These are phyloP conservation scores for Pittosporum tobira DNA, from an alignment of 129 eudicot genomes.

Conservation along the genomic window DNA sequence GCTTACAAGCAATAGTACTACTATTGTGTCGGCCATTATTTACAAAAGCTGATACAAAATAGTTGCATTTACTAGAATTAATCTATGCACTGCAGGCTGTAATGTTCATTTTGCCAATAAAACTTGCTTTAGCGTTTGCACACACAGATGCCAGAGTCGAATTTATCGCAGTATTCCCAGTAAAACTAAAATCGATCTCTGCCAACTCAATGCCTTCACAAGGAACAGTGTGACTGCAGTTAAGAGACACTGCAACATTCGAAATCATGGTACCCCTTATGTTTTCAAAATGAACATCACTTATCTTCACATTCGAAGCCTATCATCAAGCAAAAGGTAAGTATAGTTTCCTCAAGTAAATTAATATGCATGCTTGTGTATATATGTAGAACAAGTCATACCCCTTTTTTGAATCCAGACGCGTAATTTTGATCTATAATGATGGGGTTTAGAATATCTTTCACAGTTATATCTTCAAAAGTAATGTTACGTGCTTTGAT, in stretches of 20 bases:
- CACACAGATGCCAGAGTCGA: too few species aligned
- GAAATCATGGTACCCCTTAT: slow-evolving; percentile 34
- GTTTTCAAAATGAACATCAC: slow-evolving; percentile 41
- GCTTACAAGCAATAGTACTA: too few species aligned
- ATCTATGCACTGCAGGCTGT: too few species aligned
- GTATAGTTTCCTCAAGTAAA: neutral
- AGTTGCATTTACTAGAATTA: too few species aligned
- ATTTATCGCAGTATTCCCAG: too few species aligned
- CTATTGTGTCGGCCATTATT: too few species aligned
- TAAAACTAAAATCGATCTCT: slow-evolving; percentile 13
- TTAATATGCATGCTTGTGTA: neutral
- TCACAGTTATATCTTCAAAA: slow-evolving; percentile 26
- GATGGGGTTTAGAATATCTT: slow-evolving; percentile 29
- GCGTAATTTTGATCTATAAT: slow-evolving; percentile 38
- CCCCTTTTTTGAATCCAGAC: slow-evolving; percentile 4
- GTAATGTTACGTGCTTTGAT: slow-evolving; percentile 15
- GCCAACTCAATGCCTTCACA: slow-evolving; percentile 30
- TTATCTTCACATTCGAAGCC: slow-evolving; percentile 36
- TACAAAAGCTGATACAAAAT: too few species aligned
- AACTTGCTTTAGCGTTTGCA: too few species aligned
- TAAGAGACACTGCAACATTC: neutral
- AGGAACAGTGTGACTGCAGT: slow-evolving; percentile 26
- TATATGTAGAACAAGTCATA: too few species aligned
- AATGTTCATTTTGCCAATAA: too few species aligned
- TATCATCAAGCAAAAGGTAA: neutral